Percentiles rank a stretch among this genome's conserved stretches.
phyloP scores from a whole-genome alignment of 73 alveolate species.

The Durusdinium trenchii region DNA sequence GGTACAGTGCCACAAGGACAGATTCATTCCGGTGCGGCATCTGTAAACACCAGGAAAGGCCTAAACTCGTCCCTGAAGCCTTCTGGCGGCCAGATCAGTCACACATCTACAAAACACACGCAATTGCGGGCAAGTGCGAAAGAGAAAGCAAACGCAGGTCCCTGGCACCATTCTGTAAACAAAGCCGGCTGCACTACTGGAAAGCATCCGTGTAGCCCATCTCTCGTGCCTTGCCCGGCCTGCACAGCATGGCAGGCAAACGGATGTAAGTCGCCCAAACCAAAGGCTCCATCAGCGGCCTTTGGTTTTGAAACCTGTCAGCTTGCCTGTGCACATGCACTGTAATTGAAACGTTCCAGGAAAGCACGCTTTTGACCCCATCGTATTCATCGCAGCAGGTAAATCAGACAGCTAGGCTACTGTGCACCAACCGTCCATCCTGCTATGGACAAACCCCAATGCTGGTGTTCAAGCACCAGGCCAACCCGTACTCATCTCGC shows the following conservation, averaged over 20 bases:
- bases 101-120: neutral
- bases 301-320: neutral
- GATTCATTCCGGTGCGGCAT: neutral
- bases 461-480: neutral
- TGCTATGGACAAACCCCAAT: neutral
- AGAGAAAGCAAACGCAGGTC: neutral
- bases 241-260: neutral
- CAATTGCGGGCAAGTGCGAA: neutral
- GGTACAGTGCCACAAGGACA: neutral
- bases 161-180: neutral
- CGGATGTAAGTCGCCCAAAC: neutral
- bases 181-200: neutral
- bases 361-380: neutral
- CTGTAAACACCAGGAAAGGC: neutral
- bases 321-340: neutral
- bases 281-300: neutral
- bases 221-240: neutral
- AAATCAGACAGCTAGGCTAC: conserved; percentile 12
- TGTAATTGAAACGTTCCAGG: neutral
- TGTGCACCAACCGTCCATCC: neutral
- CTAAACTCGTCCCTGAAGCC: neutral
- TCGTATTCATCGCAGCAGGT: neutral
- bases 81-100: neutral
- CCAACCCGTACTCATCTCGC: neutral
- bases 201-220: neutral